phyloP scores from a whole-genome alignment of 148 eudicot species.

The Agrostemma githago region DNA sequence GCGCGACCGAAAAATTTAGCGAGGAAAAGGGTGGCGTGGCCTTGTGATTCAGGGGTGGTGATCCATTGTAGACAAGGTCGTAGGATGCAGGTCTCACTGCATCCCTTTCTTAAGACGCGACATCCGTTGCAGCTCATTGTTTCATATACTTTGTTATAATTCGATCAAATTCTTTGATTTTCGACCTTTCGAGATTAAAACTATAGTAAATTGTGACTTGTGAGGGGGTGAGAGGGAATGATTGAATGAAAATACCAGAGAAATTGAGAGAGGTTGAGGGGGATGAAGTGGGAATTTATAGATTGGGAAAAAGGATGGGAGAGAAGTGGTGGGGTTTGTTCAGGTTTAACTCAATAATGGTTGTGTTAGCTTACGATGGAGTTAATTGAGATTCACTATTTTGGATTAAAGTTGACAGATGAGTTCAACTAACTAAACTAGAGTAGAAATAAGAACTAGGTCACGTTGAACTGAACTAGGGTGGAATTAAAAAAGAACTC shows the following conservation, averaged over 20 bases:
- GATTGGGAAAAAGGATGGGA: conserved; percentile 7
- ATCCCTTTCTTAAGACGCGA: conserved; percentile 64
- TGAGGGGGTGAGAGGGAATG: not conserved
- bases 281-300: conserved; percentile 20
- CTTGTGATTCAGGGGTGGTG: conserved; percentile 52
- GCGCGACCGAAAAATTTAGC: conserved; percentile 81
- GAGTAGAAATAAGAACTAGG: too few relatives aligned
- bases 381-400: too few relatives aligned
- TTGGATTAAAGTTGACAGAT: too few relatives aligned
- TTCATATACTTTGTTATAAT: not conserved
- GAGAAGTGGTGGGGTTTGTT: not conserved
- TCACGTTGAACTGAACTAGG: too few relatives aligned
- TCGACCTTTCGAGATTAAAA: not conserved
- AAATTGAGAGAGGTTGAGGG: conserved; percentile 2
- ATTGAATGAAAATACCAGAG: not conserved
- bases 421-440: too few relatives aligned
- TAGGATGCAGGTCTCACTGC: conserved; percentile 59
- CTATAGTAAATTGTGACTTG: conserved; percentile 1
- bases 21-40: conserved; percentile 68
- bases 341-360: conserved; percentile 17
- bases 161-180: not conserved
- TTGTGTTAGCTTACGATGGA: not conserved
- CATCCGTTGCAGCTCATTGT: conserved; percentile 78
- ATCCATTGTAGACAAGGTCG: conserved; percentile 58
- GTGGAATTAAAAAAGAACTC: too few relatives aligned